Evolutionary conservation across 108 stramenopile species (phyloP).

Genomic region (Phaeodactylum tricornutum): DNA sequence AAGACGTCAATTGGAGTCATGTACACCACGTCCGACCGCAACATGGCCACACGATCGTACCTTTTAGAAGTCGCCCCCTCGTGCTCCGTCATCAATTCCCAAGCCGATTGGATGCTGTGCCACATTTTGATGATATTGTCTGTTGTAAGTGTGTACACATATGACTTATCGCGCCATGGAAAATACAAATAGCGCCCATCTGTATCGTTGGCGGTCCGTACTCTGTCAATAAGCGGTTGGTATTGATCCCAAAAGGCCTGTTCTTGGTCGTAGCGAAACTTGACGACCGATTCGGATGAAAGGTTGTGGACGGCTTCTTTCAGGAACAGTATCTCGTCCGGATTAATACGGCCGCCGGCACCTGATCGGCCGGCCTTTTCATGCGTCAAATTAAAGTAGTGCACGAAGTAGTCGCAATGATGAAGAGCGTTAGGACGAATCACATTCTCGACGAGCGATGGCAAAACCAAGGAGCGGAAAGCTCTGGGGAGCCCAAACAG

Average conservation of each 20-base stretch:
- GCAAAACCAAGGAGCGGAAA: slow-evolving; percentile 22
- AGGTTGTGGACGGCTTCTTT: slow-evolving; percentile 14
- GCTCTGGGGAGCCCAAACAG: slow-evolving; percentile 18
- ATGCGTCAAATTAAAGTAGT: slow-evolving; percentile 5
- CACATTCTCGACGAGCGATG: slow-evolving; percentile 18
- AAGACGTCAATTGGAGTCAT: slow-evolving; percentile 37
- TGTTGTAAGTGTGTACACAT: slow-evolving; percentile 1
- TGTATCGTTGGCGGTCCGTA: slow-evolving; percentile 8
- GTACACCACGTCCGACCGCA: slow-evolving; percentile 36
- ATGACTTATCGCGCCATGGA: slow-evolving; percentile 20
- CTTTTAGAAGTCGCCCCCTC: no score
- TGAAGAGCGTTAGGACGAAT: slow-evolving; percentile 16
- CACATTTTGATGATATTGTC: slow-evolving; percentile 9
- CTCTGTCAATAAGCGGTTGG: slow-evolving; percentile 10
- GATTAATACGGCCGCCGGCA: slow-evolving; percentile 1
- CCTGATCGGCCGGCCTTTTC: slow-evolving; percentile 6
- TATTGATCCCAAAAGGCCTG: slow-evolving; percentile 12
- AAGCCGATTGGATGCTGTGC: slow-evolving; percentile 3
- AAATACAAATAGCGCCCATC: slow-evolving; percentile 14
- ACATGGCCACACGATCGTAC: slow-evolving; percentile 39
- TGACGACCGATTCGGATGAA: slow-evolving; percentile 2
- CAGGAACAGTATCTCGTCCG: slow-evolving; percentile 24
- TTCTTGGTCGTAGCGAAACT: slow-evolving; percentile 25
- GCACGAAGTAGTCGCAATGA: slow-evolving; percentile 31
- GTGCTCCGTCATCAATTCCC: slow-evolving; percentile 4